phyloP scores from a whole-genome alignment of 345 rosid genomes.

The Microcos paniculata region DNA sequence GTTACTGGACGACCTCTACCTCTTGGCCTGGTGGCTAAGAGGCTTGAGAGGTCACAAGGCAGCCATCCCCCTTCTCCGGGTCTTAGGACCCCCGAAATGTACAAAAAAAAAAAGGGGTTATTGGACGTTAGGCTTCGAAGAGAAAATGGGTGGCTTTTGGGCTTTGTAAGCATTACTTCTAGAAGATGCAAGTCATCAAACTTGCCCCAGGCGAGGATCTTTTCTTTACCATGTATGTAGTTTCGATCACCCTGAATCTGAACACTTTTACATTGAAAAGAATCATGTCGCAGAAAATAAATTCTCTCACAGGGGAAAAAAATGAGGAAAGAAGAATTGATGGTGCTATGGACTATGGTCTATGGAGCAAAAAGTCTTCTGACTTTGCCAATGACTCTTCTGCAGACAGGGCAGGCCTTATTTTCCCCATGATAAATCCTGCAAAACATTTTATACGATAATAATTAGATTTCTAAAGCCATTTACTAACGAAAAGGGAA shows the following conservation, averaged over 20 bases:
- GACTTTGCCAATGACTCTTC: slow-evolving; percentile 46
- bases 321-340: background rate
- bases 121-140: too few relatives aligned
- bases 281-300: background rate
- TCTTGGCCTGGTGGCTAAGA: too few relatives aligned
- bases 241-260: background rate
- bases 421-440: slow-evolving; percentile 46
- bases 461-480: background rate
- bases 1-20: too few relatives aligned
- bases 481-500: background rate
- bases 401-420: slow-evolving; percentile 48
- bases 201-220: background rate
- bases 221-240: background rate
- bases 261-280: background rate
- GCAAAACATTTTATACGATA: background rate
- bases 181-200: too few relatives aligned
- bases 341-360: slow-evolving; percentile 20
- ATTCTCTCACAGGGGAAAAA: background rate
- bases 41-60: too few relatives aligned
- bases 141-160: too few relatives aligned
- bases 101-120: too few relatives aligned
- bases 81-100: too few relatives aligned
- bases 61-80: too few relatives aligned
- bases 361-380: slow-evolving; percentile 38
- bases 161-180: too few relatives aligned